These are phyloP conservation scores for Eucommia ulmoides DNA, from an alignment of 257 asterid species.

Conservation along the genomic window DNA sequence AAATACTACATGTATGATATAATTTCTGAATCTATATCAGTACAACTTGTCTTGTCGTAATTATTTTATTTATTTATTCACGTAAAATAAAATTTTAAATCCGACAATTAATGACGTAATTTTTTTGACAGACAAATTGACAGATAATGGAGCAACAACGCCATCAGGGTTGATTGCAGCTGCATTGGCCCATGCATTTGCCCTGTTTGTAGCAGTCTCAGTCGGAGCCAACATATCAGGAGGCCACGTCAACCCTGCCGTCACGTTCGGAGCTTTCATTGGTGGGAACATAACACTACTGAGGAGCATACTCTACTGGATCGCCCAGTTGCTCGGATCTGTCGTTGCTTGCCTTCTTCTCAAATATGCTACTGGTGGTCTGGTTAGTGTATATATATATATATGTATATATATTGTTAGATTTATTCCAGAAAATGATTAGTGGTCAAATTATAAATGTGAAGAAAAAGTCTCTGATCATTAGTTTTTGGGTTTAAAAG, in stretches of 20 bases:
- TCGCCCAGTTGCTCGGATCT: background rate
- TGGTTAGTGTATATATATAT: background rate
- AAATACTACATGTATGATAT: too few species aligned
- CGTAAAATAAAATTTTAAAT: too few species aligned
- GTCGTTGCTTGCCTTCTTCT: background rate
- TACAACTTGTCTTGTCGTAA: too few species aligned
- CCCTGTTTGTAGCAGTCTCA: background rate
- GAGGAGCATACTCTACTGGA: background rate
- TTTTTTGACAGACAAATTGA: background rate
- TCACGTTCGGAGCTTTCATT: background rate
- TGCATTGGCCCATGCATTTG: background rate
- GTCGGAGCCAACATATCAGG: background rate
- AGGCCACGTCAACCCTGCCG: background rate
- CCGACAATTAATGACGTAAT: background rate
- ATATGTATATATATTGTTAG: too few species aligned
- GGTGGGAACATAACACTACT: background rate
- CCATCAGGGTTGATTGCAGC: background rate
- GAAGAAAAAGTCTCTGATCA: too few species aligned
- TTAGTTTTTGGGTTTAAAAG: too few species aligned
- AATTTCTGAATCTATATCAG: too few species aligned
- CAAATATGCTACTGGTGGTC: background rate
- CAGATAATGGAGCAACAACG: background rate
- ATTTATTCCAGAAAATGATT: too few species aligned
- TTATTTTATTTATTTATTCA: too few species aligned
- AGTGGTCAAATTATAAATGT: too few species aligned